Percentiles rank a stretch among this genome's conserved stretches.
Conservation (phyloP, 331 rosid genomes). For the Acacia pycnantha region DNA sequence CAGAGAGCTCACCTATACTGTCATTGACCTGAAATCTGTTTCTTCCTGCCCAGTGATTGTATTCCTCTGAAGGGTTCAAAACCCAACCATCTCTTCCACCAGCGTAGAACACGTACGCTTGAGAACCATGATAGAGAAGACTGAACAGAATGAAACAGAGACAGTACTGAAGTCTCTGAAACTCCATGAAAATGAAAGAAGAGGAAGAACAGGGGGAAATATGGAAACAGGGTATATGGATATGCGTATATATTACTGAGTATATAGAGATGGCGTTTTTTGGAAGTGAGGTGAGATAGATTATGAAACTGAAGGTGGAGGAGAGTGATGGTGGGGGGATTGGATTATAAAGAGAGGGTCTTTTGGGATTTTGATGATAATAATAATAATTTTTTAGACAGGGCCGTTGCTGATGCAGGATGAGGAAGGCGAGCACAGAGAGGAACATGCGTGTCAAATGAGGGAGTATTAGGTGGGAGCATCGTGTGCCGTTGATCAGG, state of each 20-base stretch:
- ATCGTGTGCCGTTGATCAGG: background rate
- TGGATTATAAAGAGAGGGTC: background rate
- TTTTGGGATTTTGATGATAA: background rate
- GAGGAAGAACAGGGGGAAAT: background rate
- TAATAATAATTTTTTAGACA: background rate
- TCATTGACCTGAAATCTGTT: conserved; percentile 71
- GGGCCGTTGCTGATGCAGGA: background rate
- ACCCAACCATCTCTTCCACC: conserved; percentile 83
- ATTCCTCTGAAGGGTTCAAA: conserved; percentile 55
- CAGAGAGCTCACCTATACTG: conserved; percentile 43
- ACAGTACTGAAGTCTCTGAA: conserved; percentile 18
- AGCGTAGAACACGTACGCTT: conserved; percentile 45
- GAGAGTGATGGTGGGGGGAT: background rate
- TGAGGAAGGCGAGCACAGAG: background rate
- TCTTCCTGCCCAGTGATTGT: conserved; percentile 54
- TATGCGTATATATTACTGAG: background rate
- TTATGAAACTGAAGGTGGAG: background rate
- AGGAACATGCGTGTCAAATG: background rate
- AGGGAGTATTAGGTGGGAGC: conserved; percentile 11
- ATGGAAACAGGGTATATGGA: background rate
- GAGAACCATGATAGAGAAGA: conserved; percentile 30
- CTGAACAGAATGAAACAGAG: conserved; percentile 25
- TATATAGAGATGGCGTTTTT: background rate
- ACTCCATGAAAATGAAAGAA: conserved; percentile 21
- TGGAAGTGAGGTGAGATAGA: background rate